Evolutionary conservation across 306 rosid genomes (phyloP), one percentile per base, ranked within the genome.

Genomic region (Cicer cuneatum): DNA sequence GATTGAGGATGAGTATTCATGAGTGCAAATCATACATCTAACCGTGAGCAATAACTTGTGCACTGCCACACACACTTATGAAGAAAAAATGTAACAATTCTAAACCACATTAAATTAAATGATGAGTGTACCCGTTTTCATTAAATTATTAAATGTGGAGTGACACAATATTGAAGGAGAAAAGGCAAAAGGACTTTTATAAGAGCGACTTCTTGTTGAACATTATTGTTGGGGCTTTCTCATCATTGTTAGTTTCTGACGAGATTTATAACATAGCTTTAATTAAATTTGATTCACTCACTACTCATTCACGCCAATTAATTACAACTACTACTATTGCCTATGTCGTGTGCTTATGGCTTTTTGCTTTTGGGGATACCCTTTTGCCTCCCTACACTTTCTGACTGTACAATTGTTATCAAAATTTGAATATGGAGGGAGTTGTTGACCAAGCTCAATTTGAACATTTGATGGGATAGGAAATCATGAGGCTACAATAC

Each of bases 211-310:
- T 21, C 40, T 77, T 73, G 67, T 1, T 76, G 49, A 78, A 76
- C 82, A 72, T 81, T 76, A 84, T 81, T 76, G 35, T 83, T 52
- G 77, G 81, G 85, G 51, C 45, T 67, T 78, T 77, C 83, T 83
- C 88, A 90, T 90, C 83, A 90, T 87, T 81, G 85, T 81, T 68
- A 46, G 78, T 73, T 84, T 85, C 89, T 82, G 90, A 84, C 56
- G 39, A 66, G 76, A 82, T 89, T 87, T 82, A 74, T 21, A 21
- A 21, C 56, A 62, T 21, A 29, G 75, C 38, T 7, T 56, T 67
- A 39, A 35, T 73, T 45, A 40, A 59, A 48, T 60, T 79, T 38
- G 33, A 76, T 69, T 81, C 84, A 53, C 70, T 74, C 85, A 41
- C 71, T 74, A 78, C 59, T 51, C 62, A 73, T 69, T 76, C 69